These are phyloP conservation scores for Mycena galericulata DNA, from an alignment of 768 basidiomycete species.

Conservation along the genomic window DNA sequence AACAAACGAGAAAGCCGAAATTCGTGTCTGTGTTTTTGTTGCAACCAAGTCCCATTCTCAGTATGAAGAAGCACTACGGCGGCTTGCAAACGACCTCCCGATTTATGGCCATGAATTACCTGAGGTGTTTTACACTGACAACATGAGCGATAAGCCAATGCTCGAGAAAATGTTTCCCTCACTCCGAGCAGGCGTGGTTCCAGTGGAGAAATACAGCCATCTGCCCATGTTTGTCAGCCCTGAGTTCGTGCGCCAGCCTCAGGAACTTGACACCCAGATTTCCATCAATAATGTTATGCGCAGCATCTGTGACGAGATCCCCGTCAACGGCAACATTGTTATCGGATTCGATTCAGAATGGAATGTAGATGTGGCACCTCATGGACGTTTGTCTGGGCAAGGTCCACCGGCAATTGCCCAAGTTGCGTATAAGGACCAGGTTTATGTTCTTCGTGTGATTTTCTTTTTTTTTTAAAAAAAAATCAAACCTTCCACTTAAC, in stretches of 20 bases:
- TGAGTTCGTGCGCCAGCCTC: constrained; percentile 15
- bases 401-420: constrained; percentile 39
- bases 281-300: constrained; percentile 36
- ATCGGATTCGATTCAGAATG: constrained; percentile 41
- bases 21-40: constrained; percentile 20
- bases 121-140: constrained; percentile 7
- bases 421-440: constrained; percentile 33
- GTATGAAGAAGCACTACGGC: constrained; percentile 1
- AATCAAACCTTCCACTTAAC: not conserved
- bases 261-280: constrained; percentile 18
- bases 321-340: constrained; percentile 29
- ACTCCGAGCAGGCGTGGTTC: constrained; percentile 26
- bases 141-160: constrained; percentile 11
- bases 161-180: constrained; percentile 33
- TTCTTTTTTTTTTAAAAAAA: not conserved
- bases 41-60: constrained; percentile 23
- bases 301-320: constrained; percentile 37
- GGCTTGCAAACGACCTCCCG: not conserved
- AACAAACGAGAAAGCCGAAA: constrained; percentile 43
- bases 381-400: constrained; percentile 30
- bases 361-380: constrained; percentile 39
- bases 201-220: constrained; percentile 38
- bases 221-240: constrained; percentile 38
- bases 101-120: constrained; percentile 4
- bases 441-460: constrained; percentile 39